These are phyloP conservation scores for Teratosphaeria destructans DNA, from an alignment of 2,329 filamentous ascomycete species.

Conservation along the genomic window DNA sequence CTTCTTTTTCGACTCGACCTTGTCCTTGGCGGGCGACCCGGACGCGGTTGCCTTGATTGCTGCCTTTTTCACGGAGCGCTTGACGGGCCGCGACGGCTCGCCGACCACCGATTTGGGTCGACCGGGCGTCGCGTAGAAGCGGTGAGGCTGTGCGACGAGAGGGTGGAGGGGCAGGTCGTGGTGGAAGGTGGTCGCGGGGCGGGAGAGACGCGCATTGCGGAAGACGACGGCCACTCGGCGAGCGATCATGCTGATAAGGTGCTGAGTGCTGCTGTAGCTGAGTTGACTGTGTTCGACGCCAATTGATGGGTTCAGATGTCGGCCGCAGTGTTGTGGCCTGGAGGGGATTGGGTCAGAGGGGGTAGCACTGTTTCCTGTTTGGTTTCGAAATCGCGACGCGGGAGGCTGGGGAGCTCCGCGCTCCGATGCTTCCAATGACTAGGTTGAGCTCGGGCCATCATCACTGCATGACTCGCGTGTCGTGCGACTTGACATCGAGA, in stretches of 20 bases:
- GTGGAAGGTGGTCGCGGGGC: conserved; percentile 7
- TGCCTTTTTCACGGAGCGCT: conserved; percentile 19
- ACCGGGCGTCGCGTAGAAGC: conserved; percentile 20
- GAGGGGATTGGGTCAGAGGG: background rate
- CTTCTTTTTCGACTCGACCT: conserved; percentile 12
- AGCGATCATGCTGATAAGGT: conserved; percentile 9
- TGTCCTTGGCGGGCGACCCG: conserved; percentile 14
- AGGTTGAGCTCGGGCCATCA: background rate
- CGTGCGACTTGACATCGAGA: background rate
- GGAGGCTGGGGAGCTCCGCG: background rate
- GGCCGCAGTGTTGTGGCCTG: background rate
- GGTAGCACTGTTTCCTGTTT: background rate
- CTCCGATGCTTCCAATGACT: background rate
- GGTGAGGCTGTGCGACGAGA: conserved; percentile 8
- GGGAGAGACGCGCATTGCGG: conserved; percentile 14
- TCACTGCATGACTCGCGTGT: background rate
- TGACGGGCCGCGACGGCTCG: conserved; percentile 21
- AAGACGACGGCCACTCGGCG: conserved; percentile 11
- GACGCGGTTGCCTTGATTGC: conserved; percentile 10
- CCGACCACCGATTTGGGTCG: conserved; percentile 23
- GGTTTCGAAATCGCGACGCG: background rate
- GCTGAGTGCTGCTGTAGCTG: background rate
- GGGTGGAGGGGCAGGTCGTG: conserved; percentile 3
- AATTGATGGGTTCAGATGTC: background rate
- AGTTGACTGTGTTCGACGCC: background rate